Percentiles rank a stretch among this genome's conserved stretches.
phyloP scores from a whole-genome alignment of 73 alveolate genomes.

The Breviolum minutum region DNA sequence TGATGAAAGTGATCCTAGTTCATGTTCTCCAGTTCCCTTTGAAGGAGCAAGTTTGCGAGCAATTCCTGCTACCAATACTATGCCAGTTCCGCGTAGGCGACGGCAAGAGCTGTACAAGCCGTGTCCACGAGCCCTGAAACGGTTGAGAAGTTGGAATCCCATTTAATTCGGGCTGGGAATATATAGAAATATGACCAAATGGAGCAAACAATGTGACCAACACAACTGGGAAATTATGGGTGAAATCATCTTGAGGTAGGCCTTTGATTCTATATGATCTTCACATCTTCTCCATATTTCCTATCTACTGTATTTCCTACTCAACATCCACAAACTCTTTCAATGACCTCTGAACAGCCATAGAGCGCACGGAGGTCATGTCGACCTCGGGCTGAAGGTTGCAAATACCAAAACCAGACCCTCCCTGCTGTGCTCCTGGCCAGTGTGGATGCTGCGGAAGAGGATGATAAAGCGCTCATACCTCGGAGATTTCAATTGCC shows the following conservation, averaged over 20 bases:
- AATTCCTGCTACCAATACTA: neutral
- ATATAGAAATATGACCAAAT: too few species aligned
- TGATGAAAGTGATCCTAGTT: too few species aligned
- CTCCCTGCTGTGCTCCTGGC: neutral
- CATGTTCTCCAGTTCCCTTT: neutral
- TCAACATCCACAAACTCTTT: neutral
- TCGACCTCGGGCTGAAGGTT: conserved; percentile 1
- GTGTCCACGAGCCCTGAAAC: conserved; percentile 60
- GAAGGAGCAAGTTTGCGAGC: neutral
- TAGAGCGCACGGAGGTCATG: conserved; percentile 82
- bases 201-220: too few species aligned
- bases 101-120: conserved; percentile 59
- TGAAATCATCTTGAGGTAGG: too few species aligned
- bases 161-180: too few species aligned
- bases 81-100: conserved; percentile 34
- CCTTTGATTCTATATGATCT: too few species aligned
- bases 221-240: neutral
- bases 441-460: conserved; percentile 92
- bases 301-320: neutral
- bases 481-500: neutral
- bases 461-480: conserved; percentile 79
- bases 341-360: conserved; percentile 49
- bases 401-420: neutral
- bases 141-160: neutral
- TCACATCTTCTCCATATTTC: neutral